Base-by-base conservation (phyloP, 257 asterid genomes). In the Osmanthus fragrans region DNA sequence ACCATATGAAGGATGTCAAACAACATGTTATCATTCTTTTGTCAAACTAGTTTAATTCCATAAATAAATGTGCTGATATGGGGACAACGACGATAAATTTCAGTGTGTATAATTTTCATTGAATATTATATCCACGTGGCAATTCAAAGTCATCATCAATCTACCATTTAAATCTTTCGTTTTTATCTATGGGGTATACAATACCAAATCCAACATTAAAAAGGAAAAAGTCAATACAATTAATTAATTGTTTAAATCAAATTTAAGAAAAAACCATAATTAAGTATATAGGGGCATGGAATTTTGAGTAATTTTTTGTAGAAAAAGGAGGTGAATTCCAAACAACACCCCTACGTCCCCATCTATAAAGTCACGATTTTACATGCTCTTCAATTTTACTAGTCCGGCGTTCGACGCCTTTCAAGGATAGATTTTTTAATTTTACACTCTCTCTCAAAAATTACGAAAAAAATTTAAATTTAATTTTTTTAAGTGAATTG, bases 321-420 rank as follows among this genome's bases (percentile, higher is more conserved):
- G 32, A 37, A 79, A 81, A 77, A 33, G 16, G 73, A 78, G 87
- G 89, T 64, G 70, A 74, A 36, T 72, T 73, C 65, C 25, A 29
- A 11, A 66, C 25, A 18, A 13, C 27, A 5, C 36, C 77, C 45
- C 79, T 58, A 1, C 45, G 47, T 54, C 71, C 37, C 29, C 74
- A 23, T 80, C 83, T 82, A 71, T 79, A 78, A 56, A 83, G 54
- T 70, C 1, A 65, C 72, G 39, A 37, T 30, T 63, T 66, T 72
- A 73, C 64, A 68, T 29, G 3, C 66, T 45, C 72, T 60, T 76
- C 25, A 78, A 5, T 63, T 47, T 76, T 65, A 66, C 29, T 73
- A 70, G 84, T 85, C 89, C 89, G 89, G 91, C 90, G 91, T 83
- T 83, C 83, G 47, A 72, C 45, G 74, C 73, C 71, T 70, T 70